A percentile compares a stretch with the other conserved stretches of the same genome.
Evolutionary conservation across 306 rosid genomes (phyloP).

Genomic region (Coriaria nepalensis): DNA sequence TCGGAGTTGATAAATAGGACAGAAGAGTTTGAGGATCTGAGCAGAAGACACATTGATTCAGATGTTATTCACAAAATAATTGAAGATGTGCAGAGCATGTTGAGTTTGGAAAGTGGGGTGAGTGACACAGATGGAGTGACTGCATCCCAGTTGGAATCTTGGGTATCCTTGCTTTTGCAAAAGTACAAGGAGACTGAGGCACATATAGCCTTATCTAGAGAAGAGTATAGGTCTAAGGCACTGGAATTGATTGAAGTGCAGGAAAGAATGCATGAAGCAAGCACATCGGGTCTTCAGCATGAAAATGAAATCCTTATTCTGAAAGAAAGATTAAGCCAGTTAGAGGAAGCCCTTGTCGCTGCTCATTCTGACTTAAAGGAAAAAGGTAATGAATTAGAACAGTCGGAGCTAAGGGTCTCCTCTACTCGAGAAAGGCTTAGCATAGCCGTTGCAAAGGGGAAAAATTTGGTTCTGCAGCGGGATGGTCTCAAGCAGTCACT

Average conservation of each 20-base stretch:
- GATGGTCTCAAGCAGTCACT: slow-evolving; percentile 77
- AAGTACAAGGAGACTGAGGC: slow-evolving; percentile 45
- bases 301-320: slow-evolving; percentile 58
- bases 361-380: slow-evolving; percentile 40
- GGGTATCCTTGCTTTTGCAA: slow-evolving; percentile 56
- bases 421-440: slow-evolving; percentile 82
- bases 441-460: slow-evolving; percentile 95
- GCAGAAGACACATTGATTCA: slow-evolving; percentile 40
- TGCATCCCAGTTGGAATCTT: slow-evolving; percentile 36
- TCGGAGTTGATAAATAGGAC: slow-evolving; percentile 45
- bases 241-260: slow-evolving; percentile 42
- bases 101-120: slow-evolving; percentile 33
- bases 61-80: slow-evolving; percentile 42
- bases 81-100: slow-evolving; percentile 41
- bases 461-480: slow-evolving; percentile 85
- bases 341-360: slow-evolving; percentile 46
- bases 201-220: slow-evolving; percentile 37
- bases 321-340: slow-evolving; percentile 63
- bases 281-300: slow-evolving; percentile 39
- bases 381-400: slow-evolving; percentile 58
- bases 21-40: slow-evolving; percentile 49
- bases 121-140: slow-evolving; percentile 26
- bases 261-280: slow-evolving; percentile 36
- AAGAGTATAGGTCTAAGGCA: slow-evolving; percentile 34
- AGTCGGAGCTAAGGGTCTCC: slow-evolving; percentile 73